Conservation (phyloP, 768 basidiomycete species). For the Lactarius pseudohatsudake region DNA sequence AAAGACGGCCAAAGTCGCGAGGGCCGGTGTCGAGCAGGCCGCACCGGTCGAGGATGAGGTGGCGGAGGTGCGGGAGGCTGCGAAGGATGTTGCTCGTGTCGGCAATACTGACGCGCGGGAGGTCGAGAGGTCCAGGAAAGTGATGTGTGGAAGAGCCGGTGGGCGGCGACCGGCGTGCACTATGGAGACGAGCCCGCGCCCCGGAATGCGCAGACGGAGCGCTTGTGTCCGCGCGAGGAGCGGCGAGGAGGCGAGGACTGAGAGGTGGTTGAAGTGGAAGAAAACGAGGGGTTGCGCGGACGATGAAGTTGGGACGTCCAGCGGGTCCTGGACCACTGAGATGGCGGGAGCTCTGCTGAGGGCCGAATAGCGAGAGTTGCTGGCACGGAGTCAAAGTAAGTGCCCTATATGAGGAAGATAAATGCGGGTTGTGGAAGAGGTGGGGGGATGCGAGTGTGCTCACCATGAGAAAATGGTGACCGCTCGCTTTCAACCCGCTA, state of each 20-base stretch:
- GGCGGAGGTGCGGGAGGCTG: slow-evolving; percentile 39
- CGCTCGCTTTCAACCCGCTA: too few relatives aligned
- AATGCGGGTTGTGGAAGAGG: too few relatives aligned
- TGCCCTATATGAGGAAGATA: too few relatives aligned
- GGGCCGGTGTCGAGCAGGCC: slow-evolving; percentile 54
- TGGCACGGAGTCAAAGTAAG: slow-evolving; percentile 53
- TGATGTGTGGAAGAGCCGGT: slow-evolving; percentile 41
- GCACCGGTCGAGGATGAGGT: slow-evolving; percentile 70
- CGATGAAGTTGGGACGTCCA: slow-evolving; percentile 39
- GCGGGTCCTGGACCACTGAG: slow-evolving; percentile 15
- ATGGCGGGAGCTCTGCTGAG: slow-evolving; percentile 36
- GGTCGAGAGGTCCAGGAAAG: slow-evolving; percentile 62
- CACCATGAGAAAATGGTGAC: too few relatives aligned
- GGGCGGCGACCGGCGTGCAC: not conserved
- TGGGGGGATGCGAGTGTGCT: too few relatives aligned
- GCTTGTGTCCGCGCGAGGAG: slow-evolving; percentile 47
- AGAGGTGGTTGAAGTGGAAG: slow-evolving; percentile 54
- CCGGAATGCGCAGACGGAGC: slow-evolving; percentile 71
- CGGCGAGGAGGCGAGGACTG: slow-evolving; percentile 45
- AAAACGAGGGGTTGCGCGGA: slow-evolving; percentile 91
- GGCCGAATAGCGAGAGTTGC: slow-evolving; percentile 66
- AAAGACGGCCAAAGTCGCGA: slow-evolving; percentile 38
- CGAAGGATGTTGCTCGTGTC: slow-evolving; percentile 57
- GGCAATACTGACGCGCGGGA: slow-evolving; percentile 51
- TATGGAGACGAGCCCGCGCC: slow-evolving; percentile 46